Conservation (phyloP, 1,284 basidiomycete species). For the Inonotus hispidus region DNA sequence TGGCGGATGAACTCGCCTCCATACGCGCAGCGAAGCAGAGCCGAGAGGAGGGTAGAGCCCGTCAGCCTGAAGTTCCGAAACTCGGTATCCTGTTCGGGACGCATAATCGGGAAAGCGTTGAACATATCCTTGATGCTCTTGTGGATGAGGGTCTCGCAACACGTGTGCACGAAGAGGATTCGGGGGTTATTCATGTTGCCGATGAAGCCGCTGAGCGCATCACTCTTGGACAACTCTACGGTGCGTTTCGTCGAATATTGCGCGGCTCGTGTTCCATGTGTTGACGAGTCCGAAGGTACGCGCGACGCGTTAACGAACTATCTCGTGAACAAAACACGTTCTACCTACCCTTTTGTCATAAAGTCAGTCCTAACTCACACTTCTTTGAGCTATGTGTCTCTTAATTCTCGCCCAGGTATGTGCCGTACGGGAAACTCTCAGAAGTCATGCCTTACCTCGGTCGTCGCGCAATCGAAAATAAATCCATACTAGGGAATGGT, state of each 20-base stretch:
- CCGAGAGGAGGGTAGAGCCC: neutral
- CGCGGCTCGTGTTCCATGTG: neutral
- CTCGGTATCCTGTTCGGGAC: constrained; percentile 82
- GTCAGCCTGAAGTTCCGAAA: constrained; percentile 28
- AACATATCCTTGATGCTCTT: constrained; percentile 58
- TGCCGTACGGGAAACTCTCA: constrained; percentile 64
- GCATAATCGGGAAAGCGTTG: constrained; percentile 72
- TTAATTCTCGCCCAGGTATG: constrained; percentile 40
- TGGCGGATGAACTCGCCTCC: constrained; percentile 37
- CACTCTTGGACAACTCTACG: constrained; percentile 66
- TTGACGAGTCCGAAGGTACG: constrained; percentile 43
- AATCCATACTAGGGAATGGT: constrained; percentile 51
- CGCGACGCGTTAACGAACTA: constrained; percentile 74
- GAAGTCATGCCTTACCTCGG: constrained; percentile 64
- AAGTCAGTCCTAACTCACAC: constrained; percentile 42
- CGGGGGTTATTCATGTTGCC: constrained; percentile 34
- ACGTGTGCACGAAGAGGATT: constrained; percentile 16
- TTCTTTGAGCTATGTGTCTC: neutral
- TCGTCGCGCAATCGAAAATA: constrained; percentile 66
- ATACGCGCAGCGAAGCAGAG: neutral
- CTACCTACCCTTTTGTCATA: constrained; percentile 64
- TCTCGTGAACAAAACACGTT: constrained; percentile 53
- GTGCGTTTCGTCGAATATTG: neutral
- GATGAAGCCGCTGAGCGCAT: constrained; percentile 64
- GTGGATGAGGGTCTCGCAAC: constrained; percentile 51